Conservation (phyloP, 1,284 basidiomycete genomes). For the Ceratobasidium sp. region DNA sequence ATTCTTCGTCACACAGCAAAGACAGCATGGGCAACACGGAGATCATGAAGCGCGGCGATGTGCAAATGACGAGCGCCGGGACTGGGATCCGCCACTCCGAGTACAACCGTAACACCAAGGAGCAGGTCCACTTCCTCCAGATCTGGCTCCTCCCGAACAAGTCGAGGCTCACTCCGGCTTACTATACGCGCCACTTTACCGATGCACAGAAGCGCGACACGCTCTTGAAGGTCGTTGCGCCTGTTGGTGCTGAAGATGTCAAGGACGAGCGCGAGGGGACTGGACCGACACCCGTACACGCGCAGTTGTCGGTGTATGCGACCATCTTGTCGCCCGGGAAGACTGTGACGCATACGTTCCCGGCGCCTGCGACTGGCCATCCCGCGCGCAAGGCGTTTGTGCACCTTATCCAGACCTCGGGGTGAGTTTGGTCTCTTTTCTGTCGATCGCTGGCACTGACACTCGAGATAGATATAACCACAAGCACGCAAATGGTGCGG, state of each 20-base stretch:
- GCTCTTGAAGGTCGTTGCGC: constrained; percentile 79
- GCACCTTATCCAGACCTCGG: constrained; percentile 50
- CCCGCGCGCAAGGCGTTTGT: constrained; percentile 47
- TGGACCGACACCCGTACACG: constrained; percentile 80
- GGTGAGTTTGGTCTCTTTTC: constrained; percentile 27
- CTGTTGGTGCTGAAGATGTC: constrained; percentile 70
- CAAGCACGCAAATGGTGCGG: constrained; percentile 17
- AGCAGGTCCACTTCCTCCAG: constrained; percentile 82
- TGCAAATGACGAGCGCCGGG: constrained; percentile 93
- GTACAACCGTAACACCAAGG: constrained; percentile 49
- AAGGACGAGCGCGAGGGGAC: constrained; percentile 70
- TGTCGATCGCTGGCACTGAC: background rate
- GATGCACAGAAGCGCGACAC: constrained; percentile 85
- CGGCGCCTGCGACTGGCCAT: constrained; percentile 47
- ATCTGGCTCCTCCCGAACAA: constrained; percentile 84
- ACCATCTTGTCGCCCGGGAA: constrained; percentile 71
- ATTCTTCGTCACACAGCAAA: constrained; percentile 63
- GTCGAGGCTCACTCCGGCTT: constrained; percentile 73
- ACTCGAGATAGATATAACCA: constrained; percentile 27
- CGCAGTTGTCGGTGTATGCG: constrained; percentile 72
- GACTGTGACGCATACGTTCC: constrained; percentile 66
- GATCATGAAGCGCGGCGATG: constrained; percentile 85
- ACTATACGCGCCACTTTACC: constrained; percentile 86
- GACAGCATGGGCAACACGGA: constrained; percentile 93
- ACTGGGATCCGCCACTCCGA: constrained; percentile 90